These are phyloP conservation scores for Amesomyces nigricolor DNA, from an alignment of 2,329 filamentous ascomycete genomes.

Conservation along the genomic window DNA sequence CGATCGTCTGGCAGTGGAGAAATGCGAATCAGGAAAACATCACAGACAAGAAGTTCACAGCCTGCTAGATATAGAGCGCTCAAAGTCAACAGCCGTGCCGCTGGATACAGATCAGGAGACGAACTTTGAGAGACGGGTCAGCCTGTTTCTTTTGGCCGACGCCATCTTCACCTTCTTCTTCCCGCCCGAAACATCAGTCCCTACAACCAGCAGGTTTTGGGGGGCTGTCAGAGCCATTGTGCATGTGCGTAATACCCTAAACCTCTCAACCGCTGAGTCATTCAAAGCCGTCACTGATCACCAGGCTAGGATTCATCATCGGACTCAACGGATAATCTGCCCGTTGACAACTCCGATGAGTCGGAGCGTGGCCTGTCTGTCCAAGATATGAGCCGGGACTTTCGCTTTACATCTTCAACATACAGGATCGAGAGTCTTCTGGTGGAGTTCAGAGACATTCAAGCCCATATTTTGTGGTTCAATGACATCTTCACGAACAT, in stretches of 20 bases:
- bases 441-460: not conserved
- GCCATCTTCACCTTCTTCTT: constrained; percentile 40
- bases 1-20: constrained; percentile 1
- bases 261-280: not conserved
- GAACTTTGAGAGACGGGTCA: constrained; percentile 32
- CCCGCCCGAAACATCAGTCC: constrained; percentile 32
- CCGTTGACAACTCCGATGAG: too few species aligned
- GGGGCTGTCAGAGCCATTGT: constrained; percentile 31
- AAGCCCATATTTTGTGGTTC: constrained; percentile 30
- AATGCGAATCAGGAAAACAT: too few species aligned
- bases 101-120: not conserved
- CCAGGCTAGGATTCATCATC: too few species aligned
- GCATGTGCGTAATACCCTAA: constrained; percentile 16
- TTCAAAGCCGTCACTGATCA: too few species aligned
- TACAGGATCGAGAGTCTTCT: not conserved
- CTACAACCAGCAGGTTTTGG: constrained; percentile 41
- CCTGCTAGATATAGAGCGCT: constrained; percentile 22
- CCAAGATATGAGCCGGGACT: too few species aligned
- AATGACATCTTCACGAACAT: constrained; percentile 31
- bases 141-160: constrained; percentile 39
- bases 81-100: too few species aligned
- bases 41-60: constrained; percentile 17
- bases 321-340: too few species aligned
- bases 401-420: too few species aligned
- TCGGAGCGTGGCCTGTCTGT: too few species aligned